A percentile compares a stretch with the other conserved stretches of the same genome.
Evolutionary conservation across 2,329 filamentous ascomycete genomes (phyloP).

Genomic region (Aspergillus ustus): DNA sequence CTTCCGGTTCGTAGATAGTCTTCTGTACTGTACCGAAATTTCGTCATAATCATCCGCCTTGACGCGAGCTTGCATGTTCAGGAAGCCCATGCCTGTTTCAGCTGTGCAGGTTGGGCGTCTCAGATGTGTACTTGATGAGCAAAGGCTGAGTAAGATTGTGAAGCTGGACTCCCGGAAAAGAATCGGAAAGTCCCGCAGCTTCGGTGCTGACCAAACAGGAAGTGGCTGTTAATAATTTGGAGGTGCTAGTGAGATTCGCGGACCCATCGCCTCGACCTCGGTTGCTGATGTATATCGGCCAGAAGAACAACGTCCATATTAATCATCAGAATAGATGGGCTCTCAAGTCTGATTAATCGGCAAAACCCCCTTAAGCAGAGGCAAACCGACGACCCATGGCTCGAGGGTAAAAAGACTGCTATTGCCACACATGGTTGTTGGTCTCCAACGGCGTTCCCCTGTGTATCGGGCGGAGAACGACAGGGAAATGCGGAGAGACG

Average conservation of each 20-base stretch:
- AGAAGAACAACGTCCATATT: not conserved
- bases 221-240: slow-evolving; percentile 32
- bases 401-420: not conserved
- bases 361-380: not conserved
- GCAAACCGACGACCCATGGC: not conserved
- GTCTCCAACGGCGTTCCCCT: not conserved
- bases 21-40: not conserved
- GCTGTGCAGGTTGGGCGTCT: not conserved
- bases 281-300: slow-evolving; percentile 2
- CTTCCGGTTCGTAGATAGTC: not conserved
- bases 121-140: not conserved
- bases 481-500: slow-evolving; percentile 24
- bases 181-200: slow-evolving; percentile 16
- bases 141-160: slow-evolving; percentile 12
- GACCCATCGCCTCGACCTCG: slow-evolving; percentile 3
- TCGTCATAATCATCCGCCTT: not conserved
- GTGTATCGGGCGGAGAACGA: not conserved
- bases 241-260: not conserved
- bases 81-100: not conserved
- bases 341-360: not conserved
- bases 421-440: slow-evolving; percentile 3
- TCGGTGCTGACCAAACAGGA: slow-evolving; percentile 27
- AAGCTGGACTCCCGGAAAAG: slow-evolving; percentile 11
- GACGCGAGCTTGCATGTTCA: not conserved
- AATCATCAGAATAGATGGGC: slow-evolving; percentile 9